Evolutionary conservation across 164 flowering plant species (phyloP), one percentile per base, ranked within the genome.

Genomic region (Berberis vulgaris): DNA sequence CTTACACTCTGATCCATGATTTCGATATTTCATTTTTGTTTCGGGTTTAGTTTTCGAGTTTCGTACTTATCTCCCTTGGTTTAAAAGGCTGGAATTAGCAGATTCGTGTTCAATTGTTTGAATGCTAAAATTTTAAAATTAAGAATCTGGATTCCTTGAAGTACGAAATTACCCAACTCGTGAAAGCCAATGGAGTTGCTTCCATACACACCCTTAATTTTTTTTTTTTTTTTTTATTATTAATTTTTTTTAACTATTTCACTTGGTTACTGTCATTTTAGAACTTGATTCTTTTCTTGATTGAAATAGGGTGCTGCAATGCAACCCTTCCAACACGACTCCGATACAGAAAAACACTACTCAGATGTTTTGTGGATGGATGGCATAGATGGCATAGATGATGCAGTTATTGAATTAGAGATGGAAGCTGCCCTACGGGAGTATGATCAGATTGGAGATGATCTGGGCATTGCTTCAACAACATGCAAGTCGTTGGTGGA

Each of bases 341-440:
- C 60, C 9, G 90, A 85, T 77, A 85, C 68, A 65, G 97, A 90
- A 78, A 79, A 76, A 65, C 84, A 86, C 63, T 88, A 90, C 66
- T 78, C 83, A 4, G 92, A 93, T 58, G 78, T 70, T 60, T 72
- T 87, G 52, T 60, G 62, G 52, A 60, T 77, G 74, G 80, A 73
- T 11, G 43, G 59, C 26, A 64, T 79, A 54, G 86, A 71, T 41
- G 71, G 72, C 44, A 63, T 65, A 2, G 87, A 89, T 56, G 81
- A 77, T 72, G 76, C 73, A 39, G 66, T 62, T 5, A 69, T 80
- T 59, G 86, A 77, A 75, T 82, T 78, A 59, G 96, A 89, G 69
- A 89, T 93, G 97, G 84, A 79, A 72, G 83, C 82, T 9, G 85
- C 88, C 43, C 75, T 93, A 1, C 71, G 73, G 42, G 88, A 85